Evolutionary conservation across 169 alveolate species (phyloP).

Genomic region (Theileria luwenshuni): DNA sequence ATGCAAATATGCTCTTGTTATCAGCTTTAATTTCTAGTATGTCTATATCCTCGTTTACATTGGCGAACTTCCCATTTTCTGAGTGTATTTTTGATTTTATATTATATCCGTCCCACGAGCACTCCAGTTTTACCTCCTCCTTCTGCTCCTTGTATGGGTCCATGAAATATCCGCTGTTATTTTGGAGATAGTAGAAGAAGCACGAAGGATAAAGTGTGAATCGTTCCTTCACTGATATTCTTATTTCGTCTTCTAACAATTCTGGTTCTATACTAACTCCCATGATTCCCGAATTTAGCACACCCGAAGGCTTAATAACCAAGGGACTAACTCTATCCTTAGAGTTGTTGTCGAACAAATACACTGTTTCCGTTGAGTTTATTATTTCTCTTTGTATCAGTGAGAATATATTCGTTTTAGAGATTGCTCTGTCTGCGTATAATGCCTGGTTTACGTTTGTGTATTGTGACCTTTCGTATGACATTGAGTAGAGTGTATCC

Average conservation of each 20-base stretch:
- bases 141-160: background rate
- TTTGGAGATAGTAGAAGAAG: slow-evolving; percentile 22
- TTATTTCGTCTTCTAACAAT: background rate
- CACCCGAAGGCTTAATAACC: slow-evolving; percentile 58
- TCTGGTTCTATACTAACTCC: slow-evolving; percentile 20
- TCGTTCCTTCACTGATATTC: background rate
- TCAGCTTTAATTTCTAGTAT: slow-evolving; percentile 72
- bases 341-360: slow-evolving; percentile 12
- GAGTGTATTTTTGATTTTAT: background rate
- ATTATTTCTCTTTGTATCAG: slow-evolving; percentile 40
- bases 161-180: background rate
- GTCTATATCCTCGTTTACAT: slow-evolving; percentile 43
- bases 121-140: background rate
- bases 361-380: slow-evolving; percentile 34
- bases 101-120: slow-evolving; percentile 16
- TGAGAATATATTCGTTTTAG: slow-evolving; percentile 7
- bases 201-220: slow-evolving; percentile 57
- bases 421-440: slow-evolving; percentile 7
- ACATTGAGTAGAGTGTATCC: slow-evolving; percentile 36
- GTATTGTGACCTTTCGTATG: slow-evolving; percentile 43
- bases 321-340: background rate
- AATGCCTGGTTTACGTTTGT: background rate
- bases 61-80: background rate
- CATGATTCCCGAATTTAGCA: slow-evolving; percentile 53
- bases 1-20: slow-evolving; percentile 42